Evolutionary conservation across 495 filamentous ascomycete genomes (phyloP).

Genomic region (Lophiostoma macrostomum): DNA sequence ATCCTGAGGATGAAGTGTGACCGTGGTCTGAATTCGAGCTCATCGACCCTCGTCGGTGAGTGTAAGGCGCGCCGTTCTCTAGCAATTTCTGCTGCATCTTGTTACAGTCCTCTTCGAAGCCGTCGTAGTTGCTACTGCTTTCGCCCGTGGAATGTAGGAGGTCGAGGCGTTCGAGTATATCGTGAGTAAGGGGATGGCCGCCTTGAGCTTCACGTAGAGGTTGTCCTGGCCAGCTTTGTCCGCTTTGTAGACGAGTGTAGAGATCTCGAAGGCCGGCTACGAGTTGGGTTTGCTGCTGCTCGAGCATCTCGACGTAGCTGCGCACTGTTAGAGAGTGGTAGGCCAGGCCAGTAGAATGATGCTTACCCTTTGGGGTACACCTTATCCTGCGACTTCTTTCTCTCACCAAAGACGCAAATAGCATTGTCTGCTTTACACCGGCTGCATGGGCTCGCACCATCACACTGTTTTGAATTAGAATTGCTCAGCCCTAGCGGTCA

Average conservation of each 20-base stretch:
- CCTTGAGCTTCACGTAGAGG: constrained; percentile 51
- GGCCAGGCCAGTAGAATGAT: background rate
- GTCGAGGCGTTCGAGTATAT: constrained; percentile 59
- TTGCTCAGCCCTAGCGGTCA: background rate
- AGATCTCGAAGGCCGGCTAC: constrained; percentile 61
- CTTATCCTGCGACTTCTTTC: constrained; percentile 47
- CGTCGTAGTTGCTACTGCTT: constrained; percentile 46
- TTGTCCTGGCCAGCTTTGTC: constrained; percentile 56
- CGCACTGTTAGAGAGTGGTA: background rate
- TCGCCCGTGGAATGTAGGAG: constrained; percentile 48
- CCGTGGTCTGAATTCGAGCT: constrained; percentile 54
- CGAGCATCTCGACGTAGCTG: constrained; percentile 70
- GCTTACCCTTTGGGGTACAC: constrained; percentile 45
- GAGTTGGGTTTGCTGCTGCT: constrained; percentile 64
- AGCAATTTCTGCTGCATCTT: constrained; percentile 55
- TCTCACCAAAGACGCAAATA: constrained; percentile 44
- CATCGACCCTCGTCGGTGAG: constrained; percentile 54
- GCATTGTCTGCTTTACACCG: constrained; percentile 55
- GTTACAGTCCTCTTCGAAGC: constrained; percentile 58
- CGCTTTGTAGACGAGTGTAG: constrained; percentile 51
- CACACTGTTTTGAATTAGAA: constrained; percentile 49
- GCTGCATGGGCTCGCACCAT: constrained; percentile 65
- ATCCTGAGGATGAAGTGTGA: constrained; percentile 34
- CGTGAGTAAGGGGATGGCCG: constrained; percentile 64
- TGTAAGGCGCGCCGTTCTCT: constrained; percentile 47